Percentiles rank a stretch among this genome's conserved stretches.
Conservation (phyloP, 2,329 filamentous ascomycete genomes). For the Trichophyton schoenleinii region DNA sequence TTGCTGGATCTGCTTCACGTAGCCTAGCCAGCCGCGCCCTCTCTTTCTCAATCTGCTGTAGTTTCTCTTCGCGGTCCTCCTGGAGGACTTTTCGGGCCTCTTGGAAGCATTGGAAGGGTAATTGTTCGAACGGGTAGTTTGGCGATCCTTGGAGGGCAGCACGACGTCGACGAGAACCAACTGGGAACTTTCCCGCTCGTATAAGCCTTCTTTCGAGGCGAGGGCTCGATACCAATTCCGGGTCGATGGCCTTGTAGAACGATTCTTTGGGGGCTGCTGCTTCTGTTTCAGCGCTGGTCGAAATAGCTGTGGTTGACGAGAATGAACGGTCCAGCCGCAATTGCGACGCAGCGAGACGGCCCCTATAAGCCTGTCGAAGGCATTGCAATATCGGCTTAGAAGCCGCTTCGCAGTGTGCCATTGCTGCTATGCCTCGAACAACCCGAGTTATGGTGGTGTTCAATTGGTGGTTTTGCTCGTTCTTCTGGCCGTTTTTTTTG, state of each 20-base stretch:
- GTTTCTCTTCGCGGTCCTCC: conserved; percentile 68
- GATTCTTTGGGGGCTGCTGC: conserved; percentile 26
- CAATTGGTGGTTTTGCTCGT: conserved; percentile 9
- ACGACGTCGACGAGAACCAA: conserved; percentile 76
- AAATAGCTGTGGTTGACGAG: conserved; percentile 33
- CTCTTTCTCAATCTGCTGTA: conserved; percentile 57
- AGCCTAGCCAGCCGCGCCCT: conserved; percentile 56
- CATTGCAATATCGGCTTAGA: conserved; percentile 33
- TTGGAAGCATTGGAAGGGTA: conserved; percentile 97
- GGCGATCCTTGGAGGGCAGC: conserved; percentile 52
- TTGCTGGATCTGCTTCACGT: conserved; percentile 44
- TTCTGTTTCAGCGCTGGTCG: conserved; percentile 34
- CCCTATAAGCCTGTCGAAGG: conserved; percentile 26
- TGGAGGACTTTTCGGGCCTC: conserved; percentile 76
- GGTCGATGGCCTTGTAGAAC: conserved; percentile 42
- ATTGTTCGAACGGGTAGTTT: conserved; percentile 74
- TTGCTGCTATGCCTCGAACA: conserved; percentile 15
- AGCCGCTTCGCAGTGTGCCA: conserved; percentile 33
- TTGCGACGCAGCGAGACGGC: conserved; percentile 23
- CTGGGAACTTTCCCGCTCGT: conserved; percentile 54
- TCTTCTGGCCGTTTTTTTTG: conserved; percentile 8
- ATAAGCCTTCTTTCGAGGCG: conserved; percentile 57
- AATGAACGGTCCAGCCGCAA: conserved; percentile 35
- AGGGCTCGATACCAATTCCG: conserved; percentile 52
- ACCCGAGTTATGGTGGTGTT: conserved; percentile 5